Percentiles rank a stretch among this genome's conserved stretches.
Evolutionary conservation across 2,329 filamentous ascomycete genomes (phyloP).

Genomic region (Apiospora saccharicola): DNA sequence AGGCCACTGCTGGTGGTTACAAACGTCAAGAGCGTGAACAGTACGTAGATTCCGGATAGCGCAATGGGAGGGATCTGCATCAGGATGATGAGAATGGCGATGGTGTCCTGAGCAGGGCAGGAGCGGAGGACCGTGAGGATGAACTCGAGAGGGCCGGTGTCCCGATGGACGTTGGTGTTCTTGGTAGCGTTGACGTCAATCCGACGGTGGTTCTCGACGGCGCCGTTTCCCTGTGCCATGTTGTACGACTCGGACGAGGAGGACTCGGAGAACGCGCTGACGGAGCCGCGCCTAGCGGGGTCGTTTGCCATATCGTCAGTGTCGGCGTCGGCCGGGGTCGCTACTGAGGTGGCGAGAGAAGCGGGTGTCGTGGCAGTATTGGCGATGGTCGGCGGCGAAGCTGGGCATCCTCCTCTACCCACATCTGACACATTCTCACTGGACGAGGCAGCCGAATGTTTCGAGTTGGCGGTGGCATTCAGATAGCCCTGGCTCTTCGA

Average conservation of each 20-base stretch:
- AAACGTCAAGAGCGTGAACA: slow-evolving; percentile 93
- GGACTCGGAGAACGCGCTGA: slow-evolving; percentile 62
- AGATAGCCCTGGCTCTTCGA: slow-evolving; percentile 56
- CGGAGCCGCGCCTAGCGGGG: slow-evolving; percentile 52
- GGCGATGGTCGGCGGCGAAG: slow-evolving; percentile 27
- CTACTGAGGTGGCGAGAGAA: slow-evolving; percentile 39
- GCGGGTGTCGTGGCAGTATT: slow-evolving; percentile 39
- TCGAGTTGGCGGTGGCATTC: slow-evolving; percentile 37
- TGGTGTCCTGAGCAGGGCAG: slow-evolving; percentile 91
- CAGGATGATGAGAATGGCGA: slow-evolving; percentile 94
- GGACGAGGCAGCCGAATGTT: slow-evolving; percentile 36
- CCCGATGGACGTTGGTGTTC: slow-evolving; percentile 72
- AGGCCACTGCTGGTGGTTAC: slow-evolving; percentile 82
- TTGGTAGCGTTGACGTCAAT: slow-evolving; percentile 76
- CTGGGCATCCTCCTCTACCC: slow-evolving; percentile 16
- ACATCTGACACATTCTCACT: slow-evolving; percentile 25
- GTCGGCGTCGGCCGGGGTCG: slow-evolving; percentile 47
- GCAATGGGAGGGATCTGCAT: slow-evolving; percentile 90
- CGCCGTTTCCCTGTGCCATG: slow-evolving; percentile 45
- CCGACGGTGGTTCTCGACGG: slow-evolving; percentile 64
- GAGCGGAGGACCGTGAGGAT: slow-evolving; percentile 87
- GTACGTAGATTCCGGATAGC: slow-evolving; percentile 86
- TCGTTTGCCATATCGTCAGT: slow-evolving; percentile 50
- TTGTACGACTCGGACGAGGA: slow-evolving; percentile 61
- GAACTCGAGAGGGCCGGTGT: slow-evolving; percentile 76